These are phyloP conservation scores for Ganoderma lingzhi DNA, from an alignment of 1,284 basidiomycete genomes.

Conservation along the genomic window DNA sequence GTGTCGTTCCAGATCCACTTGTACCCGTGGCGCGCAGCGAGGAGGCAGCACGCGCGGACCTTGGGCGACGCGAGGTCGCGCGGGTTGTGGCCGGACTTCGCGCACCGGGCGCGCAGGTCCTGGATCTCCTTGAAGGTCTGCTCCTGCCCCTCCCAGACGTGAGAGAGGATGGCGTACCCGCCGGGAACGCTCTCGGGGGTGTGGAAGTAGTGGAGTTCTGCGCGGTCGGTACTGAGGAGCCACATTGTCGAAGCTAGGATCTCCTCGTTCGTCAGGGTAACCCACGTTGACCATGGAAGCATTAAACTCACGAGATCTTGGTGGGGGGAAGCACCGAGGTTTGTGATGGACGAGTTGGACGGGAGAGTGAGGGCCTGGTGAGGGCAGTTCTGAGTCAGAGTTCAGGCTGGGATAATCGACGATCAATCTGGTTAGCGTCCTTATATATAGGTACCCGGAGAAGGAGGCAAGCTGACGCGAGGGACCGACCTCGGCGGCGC, in stretches of 20 bases:
- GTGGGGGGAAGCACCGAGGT: not conserved
- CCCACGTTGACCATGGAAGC: not conserved
- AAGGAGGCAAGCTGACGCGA: not conserved
- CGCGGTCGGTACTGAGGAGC: constrained; percentile 3
- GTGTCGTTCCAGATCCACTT: constrained; percentile 21
- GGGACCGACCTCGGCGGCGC: not conserved
- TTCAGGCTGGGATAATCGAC: not conserved
- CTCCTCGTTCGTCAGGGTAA: not conserved
- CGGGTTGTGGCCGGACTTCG: not conserved
- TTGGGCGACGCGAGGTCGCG: constrained; percentile 8
- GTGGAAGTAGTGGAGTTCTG: constrained; percentile 3
- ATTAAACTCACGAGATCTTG: not conserved
- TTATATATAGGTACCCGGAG: not conserved
- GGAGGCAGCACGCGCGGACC: not conserved
- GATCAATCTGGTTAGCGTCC: not conserved
- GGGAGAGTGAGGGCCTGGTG: not conserved
- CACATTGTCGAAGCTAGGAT: not conserved
- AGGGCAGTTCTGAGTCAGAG: no score
- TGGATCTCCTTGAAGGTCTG: constrained; percentile 6
- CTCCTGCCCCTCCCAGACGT: not conserved
- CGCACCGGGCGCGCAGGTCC: not conserved
- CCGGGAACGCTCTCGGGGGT: not conserved
- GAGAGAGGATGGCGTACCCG: constrained; percentile 15
- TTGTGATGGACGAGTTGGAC: not conserved
- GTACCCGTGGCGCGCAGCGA: constrained; percentile 12